Conservation (phyloP, 2,329 filamentous ascomycete genomes). For the Nigrospora oryzae region DNA sequence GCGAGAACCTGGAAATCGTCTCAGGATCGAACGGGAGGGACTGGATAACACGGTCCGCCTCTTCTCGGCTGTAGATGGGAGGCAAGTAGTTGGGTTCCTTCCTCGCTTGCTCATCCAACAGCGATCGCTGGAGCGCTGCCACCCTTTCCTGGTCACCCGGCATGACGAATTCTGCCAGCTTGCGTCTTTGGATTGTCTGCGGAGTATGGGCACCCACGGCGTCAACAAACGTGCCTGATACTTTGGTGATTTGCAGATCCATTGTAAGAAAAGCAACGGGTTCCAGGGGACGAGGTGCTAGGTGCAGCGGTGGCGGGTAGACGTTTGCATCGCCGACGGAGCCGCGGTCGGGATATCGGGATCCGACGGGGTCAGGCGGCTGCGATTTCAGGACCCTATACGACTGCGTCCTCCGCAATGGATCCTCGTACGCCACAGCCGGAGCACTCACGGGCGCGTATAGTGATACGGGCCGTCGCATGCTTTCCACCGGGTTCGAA, state of each 20-base stretch:
- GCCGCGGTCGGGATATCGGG: constrained; percentile 43
- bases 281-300: constrained; percentile 33
- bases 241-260: constrained; percentile 49
- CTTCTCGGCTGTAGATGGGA: constrained; percentile 48
- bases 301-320: constrained; percentile 35
- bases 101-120: constrained; percentile 48
- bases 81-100: constrained; percentile 56
- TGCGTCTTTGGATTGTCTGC: constrained; percentile 35
- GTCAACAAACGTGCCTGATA: constrained; percentile 46
- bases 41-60: constrained; percentile 47
- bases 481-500: constrained; percentile 34
- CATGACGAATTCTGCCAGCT: constrained; percentile 45
- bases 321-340: constrained; percentile 38
- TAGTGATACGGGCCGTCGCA: constrained; percentile 41
- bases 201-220: constrained; percentile 33
- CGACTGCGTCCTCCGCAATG: constrained; percentile 35
- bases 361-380: constrained; percentile 35
- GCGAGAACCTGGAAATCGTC: constrained; percentile 40
- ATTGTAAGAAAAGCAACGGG: constrained; percentile 50
- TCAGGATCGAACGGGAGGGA: constrained; percentile 44
- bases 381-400: constrained; percentile 48
- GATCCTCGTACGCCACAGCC: constrained; percentile 35
- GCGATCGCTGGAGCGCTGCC: constrained; percentile 36
- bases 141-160: constrained; percentile 44
- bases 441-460: constrained; percentile 37